Conservation (phyloP, 331 rosid species). For the Pyrus hybrid region DNA sequence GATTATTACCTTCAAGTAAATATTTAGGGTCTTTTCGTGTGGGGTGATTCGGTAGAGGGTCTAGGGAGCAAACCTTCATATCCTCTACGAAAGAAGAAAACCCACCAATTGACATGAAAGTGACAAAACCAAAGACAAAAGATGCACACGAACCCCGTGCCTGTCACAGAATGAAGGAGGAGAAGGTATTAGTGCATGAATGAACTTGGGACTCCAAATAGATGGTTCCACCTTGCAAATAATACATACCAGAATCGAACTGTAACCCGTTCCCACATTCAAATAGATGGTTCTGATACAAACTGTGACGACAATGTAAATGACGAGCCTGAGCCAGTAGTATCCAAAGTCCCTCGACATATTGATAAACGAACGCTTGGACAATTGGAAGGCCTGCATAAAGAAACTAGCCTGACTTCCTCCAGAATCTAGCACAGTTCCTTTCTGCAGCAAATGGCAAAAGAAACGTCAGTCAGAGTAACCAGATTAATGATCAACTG, state of each 20-base stretch:
- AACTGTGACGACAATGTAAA: conserved; percentile 78
- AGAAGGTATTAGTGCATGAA: background rate
- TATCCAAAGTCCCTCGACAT: conserved; percentile 98
- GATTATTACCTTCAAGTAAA: background rate
- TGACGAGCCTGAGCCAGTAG: conserved; percentile 97
- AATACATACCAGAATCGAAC: conserved; percentile 71
- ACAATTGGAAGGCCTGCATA: conserved; percentile 66
- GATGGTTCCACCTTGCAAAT: background rate
- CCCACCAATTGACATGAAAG: conserved; percentile 98
- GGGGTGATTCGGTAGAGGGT: background rate
- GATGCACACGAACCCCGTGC: conserved; percentile 99
- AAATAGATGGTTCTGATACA: conserved; percentile 87
- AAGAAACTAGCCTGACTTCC: conserved; percentile 97
- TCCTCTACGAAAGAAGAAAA: conserved; percentile 98
- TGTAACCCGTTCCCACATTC: conserved; percentile 80
- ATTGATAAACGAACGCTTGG: conserved; percentile 82
- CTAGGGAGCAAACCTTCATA: conserved; percentile 58
- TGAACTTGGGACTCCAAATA: background rate
- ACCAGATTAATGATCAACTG: background rate
- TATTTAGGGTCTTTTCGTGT: background rate
- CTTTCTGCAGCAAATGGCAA: conserved; percentile 41
- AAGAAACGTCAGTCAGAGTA: background rate
- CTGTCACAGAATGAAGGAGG: conserved; percentile 25
- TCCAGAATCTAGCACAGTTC: conserved; percentile 83
- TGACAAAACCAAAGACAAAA: conserved; percentile 90